Percentiles rank a stretch among this genome's conserved stretches.
Conservation (phyloP, 352 stramenopile species). For the Phytophthora pini region DNA sequence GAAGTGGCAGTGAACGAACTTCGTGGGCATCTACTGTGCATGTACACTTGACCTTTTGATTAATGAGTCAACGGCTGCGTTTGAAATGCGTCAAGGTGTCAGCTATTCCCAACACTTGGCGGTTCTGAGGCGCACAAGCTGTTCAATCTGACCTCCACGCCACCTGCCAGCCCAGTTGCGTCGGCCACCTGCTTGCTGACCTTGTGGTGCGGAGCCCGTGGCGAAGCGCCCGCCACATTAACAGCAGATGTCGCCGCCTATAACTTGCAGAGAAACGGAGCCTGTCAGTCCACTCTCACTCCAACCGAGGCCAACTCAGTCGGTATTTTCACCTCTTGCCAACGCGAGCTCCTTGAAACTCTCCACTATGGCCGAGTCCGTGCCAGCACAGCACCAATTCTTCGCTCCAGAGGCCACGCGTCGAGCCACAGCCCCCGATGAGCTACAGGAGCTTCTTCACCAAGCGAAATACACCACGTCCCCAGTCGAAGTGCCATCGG, state of each 20-base stretch:
- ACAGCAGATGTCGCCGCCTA: constrained; percentile 27
- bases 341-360: neutral
- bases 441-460: constrained; percentile 25
- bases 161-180: constrained; percentile 17
- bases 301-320: constrained; percentile 13
- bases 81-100: constrained; percentile 17
- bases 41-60: constrained; percentile 8
- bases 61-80: neutral
- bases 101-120: constrained; percentile 26
- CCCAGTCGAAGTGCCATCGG: constrained; percentile 10
- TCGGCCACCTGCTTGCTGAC: constrained; percentile 13
- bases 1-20: constrained; percentile 2
- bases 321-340: constrained; percentile 11
- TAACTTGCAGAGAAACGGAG: neutral
- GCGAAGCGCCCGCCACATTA: constrained; percentile 9
- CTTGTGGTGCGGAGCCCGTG: constrained; percentile 1
- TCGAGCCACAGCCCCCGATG: constrained; percentile 26
- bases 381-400: neutral
- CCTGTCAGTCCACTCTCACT: constrained; percentile 17
- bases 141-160: constrained; percentile 17
- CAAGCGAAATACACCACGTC: constrained; percentile 12
- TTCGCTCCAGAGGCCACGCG: constrained; percentile 14
- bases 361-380: constrained; percentile 14
- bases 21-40: neutral
- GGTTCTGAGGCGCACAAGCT: constrained; percentile 26